A percentile compares a stretch with the other conserved stretches of the same genome.
phyloP scores from a whole-genome alignment of 257 asterid species.

The Ophiorrhiza pumila region DNA sequence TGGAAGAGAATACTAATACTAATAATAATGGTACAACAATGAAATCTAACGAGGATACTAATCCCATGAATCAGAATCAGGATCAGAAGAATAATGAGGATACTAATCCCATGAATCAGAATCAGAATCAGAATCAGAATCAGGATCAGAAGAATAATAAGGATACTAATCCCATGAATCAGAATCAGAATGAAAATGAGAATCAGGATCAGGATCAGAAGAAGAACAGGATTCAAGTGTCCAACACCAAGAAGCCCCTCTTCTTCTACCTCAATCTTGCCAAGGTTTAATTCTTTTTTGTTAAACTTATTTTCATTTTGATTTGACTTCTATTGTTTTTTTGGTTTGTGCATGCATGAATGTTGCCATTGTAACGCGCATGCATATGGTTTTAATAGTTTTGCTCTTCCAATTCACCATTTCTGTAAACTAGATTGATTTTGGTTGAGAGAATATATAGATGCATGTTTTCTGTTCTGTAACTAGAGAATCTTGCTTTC shows the following conservation, averaged over 20 bases:
- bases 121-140: background rate
- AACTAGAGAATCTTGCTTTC: background rate
- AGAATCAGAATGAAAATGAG: background rate
- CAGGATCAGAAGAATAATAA: too few relatives aligned
- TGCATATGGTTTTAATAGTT: background rate
- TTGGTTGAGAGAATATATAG: background rate
- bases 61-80: background rate
- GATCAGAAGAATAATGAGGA: too few relatives aligned
- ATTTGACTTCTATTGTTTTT: background rate
- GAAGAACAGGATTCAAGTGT: constrained; percentile 26
- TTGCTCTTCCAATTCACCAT: background rate
- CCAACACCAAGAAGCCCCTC: constrained; percentile 26
- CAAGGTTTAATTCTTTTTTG: constrained; percentile 9
- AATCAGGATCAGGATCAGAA: too few relatives aligned
- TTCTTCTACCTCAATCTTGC: constrained; percentile 28
- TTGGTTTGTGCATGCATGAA: background rate
- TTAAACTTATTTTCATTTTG: too few relatives aligned
- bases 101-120: background rate
- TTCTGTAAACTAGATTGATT: background rate
- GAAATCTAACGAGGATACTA: background rate
- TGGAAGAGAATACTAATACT: background rate
- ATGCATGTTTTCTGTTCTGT: background rate
- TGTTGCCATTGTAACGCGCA: background rate
- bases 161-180: background rate
- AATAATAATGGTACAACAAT: background rate